Conservation (phyloP, 257 asterid species). For the Ilex aquifolium region DNA sequence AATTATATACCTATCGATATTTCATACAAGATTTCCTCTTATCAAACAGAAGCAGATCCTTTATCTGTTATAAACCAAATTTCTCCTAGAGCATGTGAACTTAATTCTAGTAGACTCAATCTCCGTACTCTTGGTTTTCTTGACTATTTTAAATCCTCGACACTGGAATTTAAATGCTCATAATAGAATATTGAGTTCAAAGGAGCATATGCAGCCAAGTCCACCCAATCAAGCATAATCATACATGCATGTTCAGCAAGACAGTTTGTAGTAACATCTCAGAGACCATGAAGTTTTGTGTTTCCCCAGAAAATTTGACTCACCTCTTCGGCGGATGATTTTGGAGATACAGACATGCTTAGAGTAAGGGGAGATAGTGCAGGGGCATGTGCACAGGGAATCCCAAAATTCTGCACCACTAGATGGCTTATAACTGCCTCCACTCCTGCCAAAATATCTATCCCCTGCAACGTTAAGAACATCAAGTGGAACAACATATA, state of each 20-base stretch:
- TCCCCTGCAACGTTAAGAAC: constrained; percentile 40
- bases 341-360: constrained; percentile 51
- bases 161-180: no score
- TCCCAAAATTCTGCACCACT: constrained; percentile 65
- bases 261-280: not conserved
- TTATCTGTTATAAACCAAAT: no score
- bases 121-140: no score
- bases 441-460: constrained; percentile 84
- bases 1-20: no score
- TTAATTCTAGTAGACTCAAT: no score
- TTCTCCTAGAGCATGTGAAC: no score
- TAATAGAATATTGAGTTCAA: no score
- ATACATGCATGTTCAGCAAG: not conserved
- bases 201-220: no score
- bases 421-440: constrained; percentile 92
- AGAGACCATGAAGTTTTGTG: not conserved
- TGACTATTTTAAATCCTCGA: no score
- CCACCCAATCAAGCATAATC: not conserved
- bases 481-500: not conserved
- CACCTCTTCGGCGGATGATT: constrained; percentile 95
- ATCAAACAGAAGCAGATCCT: no score
- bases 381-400: constrained; percentile 94
- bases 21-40: no score
- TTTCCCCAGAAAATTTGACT: not conserved
- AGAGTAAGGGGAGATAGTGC: constrained; percentile 62